Evolutionary conservation across 164 flowering plant genomes (phyloP).

Genomic region (Stephania japonica): DNA sequence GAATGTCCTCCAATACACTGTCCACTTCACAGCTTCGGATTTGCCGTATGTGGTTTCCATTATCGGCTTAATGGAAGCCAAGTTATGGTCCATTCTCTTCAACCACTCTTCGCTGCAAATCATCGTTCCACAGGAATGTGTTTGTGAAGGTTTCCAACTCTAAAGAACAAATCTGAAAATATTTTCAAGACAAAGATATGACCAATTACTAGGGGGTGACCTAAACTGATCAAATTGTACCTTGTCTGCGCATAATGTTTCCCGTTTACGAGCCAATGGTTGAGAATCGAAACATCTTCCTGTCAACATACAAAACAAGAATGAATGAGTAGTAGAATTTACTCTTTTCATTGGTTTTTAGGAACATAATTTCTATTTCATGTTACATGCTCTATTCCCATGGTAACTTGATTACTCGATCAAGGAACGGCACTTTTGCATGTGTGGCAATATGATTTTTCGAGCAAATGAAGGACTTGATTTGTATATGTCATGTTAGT

Average conservation of each 20-base stretch:
- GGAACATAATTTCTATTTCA: neutral
- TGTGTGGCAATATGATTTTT: too few relatives aligned
- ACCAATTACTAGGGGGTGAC: neutral
- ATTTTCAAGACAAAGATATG: neutral
- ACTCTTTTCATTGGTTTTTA: neutral
- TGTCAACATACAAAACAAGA: constrained; percentile 21
- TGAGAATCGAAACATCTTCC: constrained; percentile 77
- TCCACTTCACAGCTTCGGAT: constrained; percentile 76
- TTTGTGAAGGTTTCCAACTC: neutral
- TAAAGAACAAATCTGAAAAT: neutral
- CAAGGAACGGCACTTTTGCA: too few relatives aligned
- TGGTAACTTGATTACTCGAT: too few relatives aligned
- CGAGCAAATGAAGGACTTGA: too few relatives aligned
- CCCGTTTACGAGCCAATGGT: constrained; percentile 94
- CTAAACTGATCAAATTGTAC: constrained; percentile 19
- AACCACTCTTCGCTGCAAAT: constrained; percentile 83
- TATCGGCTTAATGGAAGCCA: constrained; percentile 51
- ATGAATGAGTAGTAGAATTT: neutral
- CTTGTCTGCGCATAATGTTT: constrained; percentile 84
- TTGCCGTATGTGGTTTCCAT: constrained; percentile 83
- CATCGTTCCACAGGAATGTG: neutral
- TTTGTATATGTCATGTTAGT: too few relatives aligned
- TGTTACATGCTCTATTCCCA: neutral
- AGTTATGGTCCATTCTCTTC: constrained; percentile 73
- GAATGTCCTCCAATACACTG: constrained; percentile 83